These are phyloP conservation scores for Clonostachys sp. DNA, from an alignment of 2,329 filamentous ascomycete species.

Conservation along the genomic window DNA sequence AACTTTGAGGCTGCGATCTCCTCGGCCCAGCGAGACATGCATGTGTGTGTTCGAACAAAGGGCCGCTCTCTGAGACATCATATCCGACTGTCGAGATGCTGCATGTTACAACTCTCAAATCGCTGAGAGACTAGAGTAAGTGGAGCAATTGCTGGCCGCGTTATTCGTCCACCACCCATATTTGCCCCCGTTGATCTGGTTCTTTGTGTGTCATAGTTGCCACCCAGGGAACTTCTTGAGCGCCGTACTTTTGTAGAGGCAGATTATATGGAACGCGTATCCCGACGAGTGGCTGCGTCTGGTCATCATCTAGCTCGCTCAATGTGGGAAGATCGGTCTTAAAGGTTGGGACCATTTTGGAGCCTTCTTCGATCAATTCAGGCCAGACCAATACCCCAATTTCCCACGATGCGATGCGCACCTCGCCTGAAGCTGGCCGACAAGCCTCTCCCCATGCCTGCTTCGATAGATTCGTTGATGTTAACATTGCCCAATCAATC, in stretches of 20 bases:
- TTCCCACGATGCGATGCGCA: constrained; percentile 77
- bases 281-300: constrained; percentile 46
- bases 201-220: constrained; percentile 54
- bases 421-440: constrained; percentile 46
- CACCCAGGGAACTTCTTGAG: constrained; percentile 71
- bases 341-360: constrained; percentile 66
- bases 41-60: too few relatives aligned
- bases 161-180: not conserved
- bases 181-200: constrained; percentile 54
- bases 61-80: too few relatives aligned
- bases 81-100: too few relatives aligned
- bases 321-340: constrained; percentile 47
- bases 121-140: too few relatives aligned
- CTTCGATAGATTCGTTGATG: constrained; percentile 86
- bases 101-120: too few relatives aligned
- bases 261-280: constrained; percentile 80
- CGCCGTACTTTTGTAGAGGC: constrained; percentile 62
- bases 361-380: constrained; percentile 40
- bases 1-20: too few relatives aligned
- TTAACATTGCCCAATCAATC: constrained; percentile 82
- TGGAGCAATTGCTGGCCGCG: too few relatives aligned
- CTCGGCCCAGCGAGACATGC: too few relatives aligned
- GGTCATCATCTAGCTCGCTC: constrained; percentile 5
- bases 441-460: constrained; percentile 78
- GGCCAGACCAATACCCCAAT: constrained; percentile 84